phyloP scores from a whole-genome alignment of 2,329 filamentous ascomycete species.

The Dactylellina sp. region DNA sequence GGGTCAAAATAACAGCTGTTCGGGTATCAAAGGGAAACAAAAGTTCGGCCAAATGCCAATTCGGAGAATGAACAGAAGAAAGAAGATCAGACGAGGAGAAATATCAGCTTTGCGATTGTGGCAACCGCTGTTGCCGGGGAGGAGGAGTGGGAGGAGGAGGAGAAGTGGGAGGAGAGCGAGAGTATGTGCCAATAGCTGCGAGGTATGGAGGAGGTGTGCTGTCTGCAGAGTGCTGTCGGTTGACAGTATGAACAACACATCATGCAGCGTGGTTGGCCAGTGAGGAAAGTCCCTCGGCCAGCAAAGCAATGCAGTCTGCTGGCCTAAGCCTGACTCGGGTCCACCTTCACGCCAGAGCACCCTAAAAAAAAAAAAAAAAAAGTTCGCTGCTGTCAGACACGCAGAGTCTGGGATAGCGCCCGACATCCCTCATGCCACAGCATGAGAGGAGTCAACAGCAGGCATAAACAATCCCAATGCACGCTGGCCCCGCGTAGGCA shows the following conservation, averaged over 20 bases:
- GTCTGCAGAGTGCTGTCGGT: slow-evolving; percentile 51
- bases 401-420: slow-evolving; percentile 43
- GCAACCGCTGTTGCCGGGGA: neutral
- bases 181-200: slow-evolving; percentile 1
- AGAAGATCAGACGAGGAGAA: slow-evolving; percentile 36
- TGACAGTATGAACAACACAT: slow-evolving; percentile 51
- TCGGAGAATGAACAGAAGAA: slow-evolving; percentile 9
- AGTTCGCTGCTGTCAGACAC: slow-evolving; percentile 38
- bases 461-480: slow-evolving; percentile 46
- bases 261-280: slow-evolving; percentile 56
- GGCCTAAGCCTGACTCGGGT: slow-evolving; percentile 53
- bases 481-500: slow-evolving; percentile 29
- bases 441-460: slow-evolving; percentile 16
- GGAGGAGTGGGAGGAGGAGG: neutral
- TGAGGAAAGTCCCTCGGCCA: slow-evolving; percentile 58
- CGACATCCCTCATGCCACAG: slow-evolving; percentile 24
- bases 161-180: neutral
- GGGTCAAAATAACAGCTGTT: slow-evolving; percentile 18
- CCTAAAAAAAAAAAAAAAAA: slow-evolving; percentile 14
- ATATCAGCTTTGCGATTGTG: slow-evolving; percentile 14
- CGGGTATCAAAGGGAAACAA: slow-evolving; percentile 51
- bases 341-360: slow-evolving; percentile 37
- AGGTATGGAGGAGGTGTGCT: slow-evolving; percentile 8
- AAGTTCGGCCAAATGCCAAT: slow-evolving; percentile 25
- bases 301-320: slow-evolving; percentile 56